Evolutionary conservation across 2,329 filamentous ascomycete species (phyloP).

Genomic region (Cordyceps fumosorosea): DNA sequence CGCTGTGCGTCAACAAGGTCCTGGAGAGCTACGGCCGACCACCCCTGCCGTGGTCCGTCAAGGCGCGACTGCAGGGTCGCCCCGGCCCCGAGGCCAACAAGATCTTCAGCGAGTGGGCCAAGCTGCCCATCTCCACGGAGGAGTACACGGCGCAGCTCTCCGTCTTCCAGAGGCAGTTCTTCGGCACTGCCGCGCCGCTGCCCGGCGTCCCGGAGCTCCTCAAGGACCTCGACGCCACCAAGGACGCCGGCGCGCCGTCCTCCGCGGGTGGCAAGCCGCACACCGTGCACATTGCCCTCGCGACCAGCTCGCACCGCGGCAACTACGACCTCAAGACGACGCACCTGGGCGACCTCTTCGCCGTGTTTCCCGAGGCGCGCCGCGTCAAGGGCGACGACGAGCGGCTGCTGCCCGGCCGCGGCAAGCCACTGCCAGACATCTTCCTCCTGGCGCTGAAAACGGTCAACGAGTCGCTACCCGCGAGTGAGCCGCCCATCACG

Average conservation of each 20-base stretch:
- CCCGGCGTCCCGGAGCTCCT: constrained; percentile 72
- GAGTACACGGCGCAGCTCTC: constrained; percentile 57
- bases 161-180: constrained; percentile 62
- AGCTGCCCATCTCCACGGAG: constrained; percentile 68
- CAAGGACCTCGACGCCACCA: constrained; percentile 44
- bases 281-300: constrained; percentile 73
- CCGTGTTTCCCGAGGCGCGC: constrained; percentile 61
- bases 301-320: constrained; percentile 65
- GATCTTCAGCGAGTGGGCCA: constrained; percentile 69
- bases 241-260: neutral
- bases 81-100: constrained; percentile 46
- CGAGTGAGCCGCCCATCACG: constrained; percentile 57
- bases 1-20: constrained; percentile 72
- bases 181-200: constrained; percentile 68
- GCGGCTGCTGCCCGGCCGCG: constrained; percentile 69
- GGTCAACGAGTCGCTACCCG: constrained; percentile 67
- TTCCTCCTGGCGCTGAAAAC: constrained; percentile 79
- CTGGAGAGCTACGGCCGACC: constrained; percentile 69
- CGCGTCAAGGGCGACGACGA: constrained; percentile 80
- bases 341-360: constrained; percentile 52
- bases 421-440: constrained; percentile 93
- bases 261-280: constrained; percentile 15
- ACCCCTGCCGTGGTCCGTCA: constrained; percentile 83
- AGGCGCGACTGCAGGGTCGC: constrained; percentile 70
- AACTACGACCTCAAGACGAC: constrained; percentile 75